These are phyloP conservation scores for Dioscorea zingiberensis DNA, from an alignment of 106 monocot genomes.

Conservation along the genomic window DNA sequence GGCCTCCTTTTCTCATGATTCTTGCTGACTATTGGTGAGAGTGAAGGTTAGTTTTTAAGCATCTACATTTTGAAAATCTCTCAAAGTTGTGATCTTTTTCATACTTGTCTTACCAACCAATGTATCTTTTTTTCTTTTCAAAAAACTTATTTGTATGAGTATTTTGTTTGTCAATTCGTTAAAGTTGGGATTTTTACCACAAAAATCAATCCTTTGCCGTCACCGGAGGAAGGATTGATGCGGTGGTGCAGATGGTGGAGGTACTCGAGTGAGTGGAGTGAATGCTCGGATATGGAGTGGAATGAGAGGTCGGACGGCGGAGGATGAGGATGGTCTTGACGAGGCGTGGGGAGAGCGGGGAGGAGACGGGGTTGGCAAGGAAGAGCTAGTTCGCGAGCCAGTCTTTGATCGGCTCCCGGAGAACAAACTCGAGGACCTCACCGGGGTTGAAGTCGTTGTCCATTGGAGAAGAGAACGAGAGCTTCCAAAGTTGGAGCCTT, in stretches of 20 bases:
- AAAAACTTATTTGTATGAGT: no score
- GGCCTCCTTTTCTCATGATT: conserved; percentile 17
- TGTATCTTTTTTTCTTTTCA: no score
- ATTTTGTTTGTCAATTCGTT: no score
- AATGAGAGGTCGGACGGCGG: conserved; percentile 16
- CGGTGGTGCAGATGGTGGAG: conserved; percentile 28
- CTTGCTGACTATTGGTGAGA: neutral
- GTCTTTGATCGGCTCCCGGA: conserved; percentile 36
- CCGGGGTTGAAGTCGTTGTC: no score
- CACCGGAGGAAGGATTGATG: neutral
- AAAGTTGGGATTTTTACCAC: no score
- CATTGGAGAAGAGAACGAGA: no score
- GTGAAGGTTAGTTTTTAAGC: neutral
- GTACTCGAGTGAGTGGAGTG: conserved; percentile 34
- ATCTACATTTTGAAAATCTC: neutral
- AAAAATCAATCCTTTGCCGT: neutral
- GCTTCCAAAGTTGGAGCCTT: no score
- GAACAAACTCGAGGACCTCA: conserved; percentile 42
- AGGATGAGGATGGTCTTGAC: conserved; percentile 38
- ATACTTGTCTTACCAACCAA: no score
- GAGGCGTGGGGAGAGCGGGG: conserved; percentile 19
- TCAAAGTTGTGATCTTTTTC: neutral
- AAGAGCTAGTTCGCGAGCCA: conserved; percentile 17
- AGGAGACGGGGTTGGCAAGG: conserved; percentile 16
- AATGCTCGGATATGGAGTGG: conserved; percentile 7